Evolutionary conservation across 1,284 basidiomycete species (phyloP).

Genomic region (Ceratobasidium sp.): DNA sequence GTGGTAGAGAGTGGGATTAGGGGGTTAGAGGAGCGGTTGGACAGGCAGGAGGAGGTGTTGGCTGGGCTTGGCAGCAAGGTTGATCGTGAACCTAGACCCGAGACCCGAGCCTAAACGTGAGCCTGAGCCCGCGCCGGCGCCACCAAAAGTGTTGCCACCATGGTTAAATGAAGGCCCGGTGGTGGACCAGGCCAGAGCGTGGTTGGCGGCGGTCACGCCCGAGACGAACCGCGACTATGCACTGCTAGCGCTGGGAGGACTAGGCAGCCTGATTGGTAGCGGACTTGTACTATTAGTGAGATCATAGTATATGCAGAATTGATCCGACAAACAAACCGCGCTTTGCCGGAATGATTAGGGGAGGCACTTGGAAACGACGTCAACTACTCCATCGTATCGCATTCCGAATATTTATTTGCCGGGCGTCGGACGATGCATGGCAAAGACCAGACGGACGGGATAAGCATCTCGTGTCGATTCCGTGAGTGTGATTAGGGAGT

Average conservation of each 20-base stretch:
- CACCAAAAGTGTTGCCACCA: not conserved
- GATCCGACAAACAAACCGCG: not conserved
- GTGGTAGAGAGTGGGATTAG: constrained; percentile 57
- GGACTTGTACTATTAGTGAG: constrained; percentile 11
- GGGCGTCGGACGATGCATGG: constrained; percentile 6
- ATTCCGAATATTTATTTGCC: constrained; percentile 20
- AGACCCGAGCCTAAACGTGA: constrained; percentile 1
- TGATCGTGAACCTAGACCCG: not conserved
- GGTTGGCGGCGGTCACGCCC: not conserved
- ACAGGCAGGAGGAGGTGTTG: constrained; percentile 57
- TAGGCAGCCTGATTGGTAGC: not conserved
- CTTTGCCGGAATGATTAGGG: constrained; percentile 21
- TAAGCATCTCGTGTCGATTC: constrained; percentile 20
- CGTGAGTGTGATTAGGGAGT: not conserved
- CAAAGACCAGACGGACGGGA: not conserved
- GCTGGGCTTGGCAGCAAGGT: constrained; percentile 30
- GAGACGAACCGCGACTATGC: constrained; percentile 24
- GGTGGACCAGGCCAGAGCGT: not conserved
- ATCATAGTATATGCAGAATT: not conserved
- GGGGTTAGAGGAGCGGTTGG: constrained; percentile 59
- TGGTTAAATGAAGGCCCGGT: not conserved
- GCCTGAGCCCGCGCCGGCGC: not conserved
- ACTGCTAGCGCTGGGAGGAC: constrained; percentile 12
- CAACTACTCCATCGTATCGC: not conserved
- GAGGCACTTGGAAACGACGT: constrained; percentile 5